Percentiles rank a stretch among this genome's conserved stretches.
These are phyloP conservation scores for Phascolomyces articulosus DNA, from an alignment of 371 early-diverging fungal genomes.

Conservation along the genomic window DNA sequence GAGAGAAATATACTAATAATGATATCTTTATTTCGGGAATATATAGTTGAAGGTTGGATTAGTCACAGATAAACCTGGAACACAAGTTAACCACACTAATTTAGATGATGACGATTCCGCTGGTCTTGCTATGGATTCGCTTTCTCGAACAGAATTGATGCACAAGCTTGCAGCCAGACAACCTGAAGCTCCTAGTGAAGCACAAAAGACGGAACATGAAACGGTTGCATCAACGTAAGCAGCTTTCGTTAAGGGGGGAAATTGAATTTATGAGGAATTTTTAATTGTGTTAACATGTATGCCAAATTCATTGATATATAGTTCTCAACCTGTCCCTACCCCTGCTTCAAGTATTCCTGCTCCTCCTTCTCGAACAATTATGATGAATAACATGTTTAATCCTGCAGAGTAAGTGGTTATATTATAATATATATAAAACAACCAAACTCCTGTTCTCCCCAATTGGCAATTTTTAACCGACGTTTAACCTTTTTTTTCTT, in stretches of 20 bases:
- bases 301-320: neutral
- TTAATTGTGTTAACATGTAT: too few relatives aligned
- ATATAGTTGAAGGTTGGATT: conserved; percentile 84
- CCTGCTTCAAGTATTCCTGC: conserved; percentile 43
- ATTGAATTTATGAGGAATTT: too few relatives aligned
- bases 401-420: conserved; percentile 75
- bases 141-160: conserved; percentile 86
- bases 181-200: conserved; percentile 15
- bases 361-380: conserved; percentile 60
- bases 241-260: too few relatives aligned
- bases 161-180: conserved; percentile 75
- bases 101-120: conserved; percentile 66
- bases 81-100: conserved; percentile 34
- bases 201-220: conserved; percentile 12
- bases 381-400: conserved; percentile 93
- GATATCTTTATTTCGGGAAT: too few relatives aligned
- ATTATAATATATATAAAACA: too few relatives aligned
- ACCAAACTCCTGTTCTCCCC: neutral
- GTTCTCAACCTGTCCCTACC: too few relatives aligned
- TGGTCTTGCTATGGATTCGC: conserved; percentile 73
- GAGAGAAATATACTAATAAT: too few relatives aligned
- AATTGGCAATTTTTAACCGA: too few relatives aligned
- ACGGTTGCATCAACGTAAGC: conserved; percentile 24
- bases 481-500: neutral
- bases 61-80: conserved; percentile 67